phyloP scores from a whole-genome alignment of 768 basidiomycete species.

The Tulasnella sp. region DNA sequence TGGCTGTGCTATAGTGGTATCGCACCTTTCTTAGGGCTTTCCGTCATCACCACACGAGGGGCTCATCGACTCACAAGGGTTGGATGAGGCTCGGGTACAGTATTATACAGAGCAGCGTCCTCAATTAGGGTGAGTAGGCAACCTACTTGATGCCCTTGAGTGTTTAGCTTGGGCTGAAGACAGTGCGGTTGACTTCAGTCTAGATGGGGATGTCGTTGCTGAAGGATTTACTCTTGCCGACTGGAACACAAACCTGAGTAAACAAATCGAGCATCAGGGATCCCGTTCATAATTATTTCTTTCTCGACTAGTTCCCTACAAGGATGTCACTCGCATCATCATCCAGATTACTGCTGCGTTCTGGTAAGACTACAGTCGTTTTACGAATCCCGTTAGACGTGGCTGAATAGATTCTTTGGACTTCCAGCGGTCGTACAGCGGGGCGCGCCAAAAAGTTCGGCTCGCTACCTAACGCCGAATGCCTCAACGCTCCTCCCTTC shows the following conservation, averaged over 20 bases:
- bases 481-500: neutral
- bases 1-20: neutral
- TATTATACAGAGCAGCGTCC: neutral
- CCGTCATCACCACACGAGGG: conserved; percentile 1
- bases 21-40: neutral
- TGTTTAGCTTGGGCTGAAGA: neutral
- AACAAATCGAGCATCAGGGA: conserved; percentile 3
- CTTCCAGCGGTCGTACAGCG: neutral
- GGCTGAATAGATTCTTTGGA: neutral
- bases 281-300: conserved; percentile 3
- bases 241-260: neutral
- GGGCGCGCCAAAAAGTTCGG: conserved; percentile 6
- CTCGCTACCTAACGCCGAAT: neutral
- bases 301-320: neutral
- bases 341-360: neutral
- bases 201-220: conserved; percentile 2
- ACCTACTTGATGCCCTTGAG: neutral
- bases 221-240: neutral
- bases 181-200: neutral
- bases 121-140: neutral
- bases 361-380: neutral
- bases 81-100: neutral
- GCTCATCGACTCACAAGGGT: conserved; percentile 5
- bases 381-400: neutral
- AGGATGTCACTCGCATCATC: neutral